phyloP scores from a whole-genome alignment of 306 rosid genomes.

The Rubus parviflorus region DNA sequence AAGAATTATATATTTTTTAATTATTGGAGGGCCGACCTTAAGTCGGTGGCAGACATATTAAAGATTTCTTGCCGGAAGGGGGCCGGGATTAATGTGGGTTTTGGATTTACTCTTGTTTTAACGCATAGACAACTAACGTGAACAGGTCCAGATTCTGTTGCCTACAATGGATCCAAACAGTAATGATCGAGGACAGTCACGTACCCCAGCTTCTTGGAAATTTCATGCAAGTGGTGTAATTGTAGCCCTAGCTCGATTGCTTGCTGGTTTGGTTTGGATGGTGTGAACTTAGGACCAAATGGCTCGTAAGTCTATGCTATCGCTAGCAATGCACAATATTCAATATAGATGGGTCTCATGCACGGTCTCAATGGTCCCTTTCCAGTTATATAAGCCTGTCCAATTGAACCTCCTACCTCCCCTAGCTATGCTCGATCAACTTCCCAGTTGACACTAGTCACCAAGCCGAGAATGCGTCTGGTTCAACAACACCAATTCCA shows the following conservation, averaged over 20 bases:
- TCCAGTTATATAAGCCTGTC: neutral
- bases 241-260: neutral
- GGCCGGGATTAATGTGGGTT: neutral
- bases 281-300: neutral
- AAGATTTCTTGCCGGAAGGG: neutral
- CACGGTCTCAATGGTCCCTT: neutral
- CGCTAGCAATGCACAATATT: neutral
- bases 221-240: neutral
- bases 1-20: too few relatives aligned
- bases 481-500: neutral
- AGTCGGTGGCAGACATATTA: neutral
- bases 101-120: neutral
- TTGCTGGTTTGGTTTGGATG: too few relatives aligned
- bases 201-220: neutral
- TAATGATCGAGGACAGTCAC: neutral
- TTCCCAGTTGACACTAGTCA: neutral
- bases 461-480: neutral
- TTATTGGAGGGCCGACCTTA: neutral
- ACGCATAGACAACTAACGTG: neutral
- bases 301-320: neutral
- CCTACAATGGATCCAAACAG: neutral
- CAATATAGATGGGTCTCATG: neutral
- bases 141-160: neutral
- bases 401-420: conserved; percentile 12
- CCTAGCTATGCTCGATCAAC: neutral